These are phyloP conservation scores for Leccinum subtestaceum DNA, from an alignment of 768 basidiomycete species.

Conservation along the genomic window DNA sequence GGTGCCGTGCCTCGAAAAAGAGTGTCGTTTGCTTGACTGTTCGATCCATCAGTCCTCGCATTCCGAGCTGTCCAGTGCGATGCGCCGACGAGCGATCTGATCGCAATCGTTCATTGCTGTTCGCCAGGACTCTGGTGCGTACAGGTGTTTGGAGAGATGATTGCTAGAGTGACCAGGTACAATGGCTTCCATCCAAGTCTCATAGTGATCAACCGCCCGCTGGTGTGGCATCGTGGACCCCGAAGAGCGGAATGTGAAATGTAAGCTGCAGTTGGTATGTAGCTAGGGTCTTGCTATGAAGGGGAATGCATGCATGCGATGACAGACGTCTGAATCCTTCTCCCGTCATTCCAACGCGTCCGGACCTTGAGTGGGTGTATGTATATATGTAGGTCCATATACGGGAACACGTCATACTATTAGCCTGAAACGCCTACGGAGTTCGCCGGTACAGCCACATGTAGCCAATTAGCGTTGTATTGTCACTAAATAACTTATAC, in stretches of 20 bases:
- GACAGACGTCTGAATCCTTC: not conserved
- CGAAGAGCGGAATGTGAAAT: conserved; percentile 9
- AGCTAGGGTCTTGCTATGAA: conserved; percentile 1
- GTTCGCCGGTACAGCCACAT: not conserved
- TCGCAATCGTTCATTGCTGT: conserved; percentile 18
- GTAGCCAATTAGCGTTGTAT: not conserved
- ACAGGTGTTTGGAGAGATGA: conserved; percentile 6
- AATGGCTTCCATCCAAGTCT: conserved; percentile 9
- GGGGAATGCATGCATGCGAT: conserved; percentile 1
- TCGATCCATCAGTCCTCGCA: conserved; percentile 18
- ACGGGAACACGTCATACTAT: not conserved
- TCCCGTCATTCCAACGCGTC: not conserved
- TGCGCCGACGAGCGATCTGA: conserved; percentile 23
- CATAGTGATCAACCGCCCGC: conserved; percentile 19
- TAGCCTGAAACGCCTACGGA: not conserved
- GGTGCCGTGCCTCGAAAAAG: conserved; percentile 30
- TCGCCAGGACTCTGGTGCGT: not conserved
- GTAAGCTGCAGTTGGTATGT: not conserved
- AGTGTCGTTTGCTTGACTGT: conserved; percentile 31
- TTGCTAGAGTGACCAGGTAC: conserved; percentile 15
- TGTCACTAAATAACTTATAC: not conserved
- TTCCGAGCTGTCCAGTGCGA: conserved; percentile 14
- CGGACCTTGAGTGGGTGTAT: not conserved
- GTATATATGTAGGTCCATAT: not conserved
- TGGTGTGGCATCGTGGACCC: conserved; percentile 1